Percentiles rank a stretch among this genome's conserved stretches.
Evolutionary conservation across 1,284 basidiomycete species (phyloP).

Genomic region (Ganoderma resinaceum): DNA sequence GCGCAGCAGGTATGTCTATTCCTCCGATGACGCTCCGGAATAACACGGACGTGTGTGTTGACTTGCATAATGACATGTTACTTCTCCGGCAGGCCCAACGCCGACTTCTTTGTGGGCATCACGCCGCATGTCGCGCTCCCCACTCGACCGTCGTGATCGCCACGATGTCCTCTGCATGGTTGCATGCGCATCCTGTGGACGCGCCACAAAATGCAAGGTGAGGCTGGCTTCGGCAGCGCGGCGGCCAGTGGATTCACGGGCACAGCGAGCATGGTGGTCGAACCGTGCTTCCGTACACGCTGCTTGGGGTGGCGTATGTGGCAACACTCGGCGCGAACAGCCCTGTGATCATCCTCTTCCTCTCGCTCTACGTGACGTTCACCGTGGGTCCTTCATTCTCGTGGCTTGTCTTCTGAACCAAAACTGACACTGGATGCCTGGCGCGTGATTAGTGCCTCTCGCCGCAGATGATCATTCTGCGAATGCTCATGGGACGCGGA

Average conservation of each 20-base stretch:
- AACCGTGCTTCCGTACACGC: conserved; percentile 23
- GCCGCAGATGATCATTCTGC: conserved; percentile 22
- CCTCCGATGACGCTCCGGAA: not conserved
- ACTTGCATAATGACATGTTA: conserved; percentile 14
- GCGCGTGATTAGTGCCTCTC: conserved; percentile 15
- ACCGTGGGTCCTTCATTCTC: conserved; percentile 13
- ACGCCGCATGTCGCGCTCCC: conserved; percentile 8
- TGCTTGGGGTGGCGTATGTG: conserved; percentile 23
- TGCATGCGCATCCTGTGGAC: conserved; percentile 17
- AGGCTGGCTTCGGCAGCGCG: conserved; percentile 4
- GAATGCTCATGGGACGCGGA: conserved; percentile 11
- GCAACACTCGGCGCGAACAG: conserved; percentile 21
- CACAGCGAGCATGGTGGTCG: conserved; percentile 19
- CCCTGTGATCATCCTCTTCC: conserved; percentile 18
- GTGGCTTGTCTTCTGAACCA: not conserved
- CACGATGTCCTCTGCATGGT: conserved; percentile 15
- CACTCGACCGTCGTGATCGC: conserved; percentile 21
- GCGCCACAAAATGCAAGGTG: conserved; percentile 10
- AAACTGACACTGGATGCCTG: not conserved
- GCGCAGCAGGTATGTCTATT: not conserved
- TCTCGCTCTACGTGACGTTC: conserved; percentile 28
- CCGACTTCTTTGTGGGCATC: not conserved
- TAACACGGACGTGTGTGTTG: not conserved
- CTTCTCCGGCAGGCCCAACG: conserved; percentile 7
- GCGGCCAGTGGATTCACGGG: conserved; percentile 18